A percentile compares a stretch with the other conserved stretches of the same genome.
These are phyloP conservation scores for Penicillium dipodomyicola DNA, from an alignment of 495 filamentous ascomycete genomes.

Conservation along the genomic window DNA sequence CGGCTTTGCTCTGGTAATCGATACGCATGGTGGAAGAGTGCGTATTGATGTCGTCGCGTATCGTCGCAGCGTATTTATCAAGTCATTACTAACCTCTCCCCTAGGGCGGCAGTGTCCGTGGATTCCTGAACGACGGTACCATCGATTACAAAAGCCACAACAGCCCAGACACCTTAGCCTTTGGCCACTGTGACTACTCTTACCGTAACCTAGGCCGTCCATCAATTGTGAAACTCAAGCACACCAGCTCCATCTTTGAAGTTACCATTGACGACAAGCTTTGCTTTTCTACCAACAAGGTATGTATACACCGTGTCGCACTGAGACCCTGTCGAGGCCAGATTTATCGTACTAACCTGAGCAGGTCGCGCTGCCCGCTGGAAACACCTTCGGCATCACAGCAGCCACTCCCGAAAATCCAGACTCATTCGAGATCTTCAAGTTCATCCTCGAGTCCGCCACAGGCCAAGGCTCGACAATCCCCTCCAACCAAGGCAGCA, in stretches of 20 bases:
- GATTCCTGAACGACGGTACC: constrained; percentile 90
- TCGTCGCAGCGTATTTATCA: not conserved
- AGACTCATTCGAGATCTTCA: constrained; percentile 92
- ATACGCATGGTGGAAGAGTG: constrained; percentile 78
- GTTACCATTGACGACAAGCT: constrained; percentile 77
- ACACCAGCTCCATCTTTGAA: constrained; percentile 59
- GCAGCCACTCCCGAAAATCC: constrained; percentile 87
- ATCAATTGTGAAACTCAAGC: constrained; percentile 70
- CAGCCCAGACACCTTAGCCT: constrained; percentile 80
- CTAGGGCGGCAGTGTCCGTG: constrained; percentile 75
- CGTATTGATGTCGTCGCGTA: constrained; percentile 9
- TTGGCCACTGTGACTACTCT: constrained; percentile 85
- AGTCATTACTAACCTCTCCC: constrained; percentile 12
- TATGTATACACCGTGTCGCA: constrained; percentile 24
- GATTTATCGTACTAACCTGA: constrained; percentile 3
- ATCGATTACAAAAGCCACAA: constrained; percentile 76
- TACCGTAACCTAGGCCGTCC: constrained; percentile 91
- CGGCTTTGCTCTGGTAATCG: constrained; percentile 80
- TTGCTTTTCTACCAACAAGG: constrained; percentile 82
- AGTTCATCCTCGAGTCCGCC: constrained; percentile 64
- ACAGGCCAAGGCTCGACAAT: constrained; percentile 36
- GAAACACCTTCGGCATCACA: constrained; percentile 83
- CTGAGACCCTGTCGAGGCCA: not conserved
- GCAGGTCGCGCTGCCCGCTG: constrained; percentile 67
- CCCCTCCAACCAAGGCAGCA: constrained; percentile 27